Evolutionary conservation across 2,329 filamentous ascomycete species (phyloP).

Genomic region (Macrophomina phaseolina): DNA sequence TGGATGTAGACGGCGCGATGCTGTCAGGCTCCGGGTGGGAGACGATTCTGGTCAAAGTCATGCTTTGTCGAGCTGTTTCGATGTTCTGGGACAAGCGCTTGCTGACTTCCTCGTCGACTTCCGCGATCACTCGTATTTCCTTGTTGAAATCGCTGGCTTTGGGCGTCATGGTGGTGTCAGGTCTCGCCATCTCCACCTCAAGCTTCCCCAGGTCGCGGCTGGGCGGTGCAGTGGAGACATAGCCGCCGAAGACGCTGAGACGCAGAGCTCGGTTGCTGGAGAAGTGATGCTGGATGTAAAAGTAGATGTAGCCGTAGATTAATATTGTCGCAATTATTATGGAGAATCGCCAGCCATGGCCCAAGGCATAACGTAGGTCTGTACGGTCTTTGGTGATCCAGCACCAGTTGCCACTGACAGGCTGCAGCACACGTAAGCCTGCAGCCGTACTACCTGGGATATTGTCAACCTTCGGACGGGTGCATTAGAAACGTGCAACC

Average conservation of each 20-base stretch:
- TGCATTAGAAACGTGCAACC: not conserved
- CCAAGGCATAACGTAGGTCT: slow-evolving; percentile 52
- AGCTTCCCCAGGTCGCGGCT: not conserved
- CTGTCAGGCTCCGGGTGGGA: not conserved
- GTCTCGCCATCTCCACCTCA: not conserved
- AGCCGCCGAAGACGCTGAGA: not conserved
- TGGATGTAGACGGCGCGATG: not conserved
- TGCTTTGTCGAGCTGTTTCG: not conserved
- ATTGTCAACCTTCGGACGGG: not conserved
- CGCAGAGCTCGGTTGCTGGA: slow-evolving; percentile 9
- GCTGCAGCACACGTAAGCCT: slow-evolving; percentile 35
- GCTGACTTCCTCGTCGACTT: not conserved
- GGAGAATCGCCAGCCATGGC: slow-evolving; percentile 54
- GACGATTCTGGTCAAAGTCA: not conserved
- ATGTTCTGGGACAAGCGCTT: not conserved
- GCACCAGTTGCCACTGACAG: slow-evolving; percentile 57
- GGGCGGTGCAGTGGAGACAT: not conserved
- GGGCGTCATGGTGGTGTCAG: not conserved
- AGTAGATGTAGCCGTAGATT: slow-evolving; percentile 53
- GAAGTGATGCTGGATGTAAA: slow-evolving; percentile 36
- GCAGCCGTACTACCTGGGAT: slow-evolving; percentile 18
- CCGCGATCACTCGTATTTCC: not conserved
- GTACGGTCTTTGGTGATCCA: slow-evolving; percentile 50
- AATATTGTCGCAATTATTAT: slow-evolving; percentile 49
- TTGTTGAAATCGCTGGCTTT: not conserved